Evolutionary conservation across 805 yeast genomes (phyloP), one percentile per base, ranked within the genome.

Genomic region (Ogataea philodendri): DNA sequence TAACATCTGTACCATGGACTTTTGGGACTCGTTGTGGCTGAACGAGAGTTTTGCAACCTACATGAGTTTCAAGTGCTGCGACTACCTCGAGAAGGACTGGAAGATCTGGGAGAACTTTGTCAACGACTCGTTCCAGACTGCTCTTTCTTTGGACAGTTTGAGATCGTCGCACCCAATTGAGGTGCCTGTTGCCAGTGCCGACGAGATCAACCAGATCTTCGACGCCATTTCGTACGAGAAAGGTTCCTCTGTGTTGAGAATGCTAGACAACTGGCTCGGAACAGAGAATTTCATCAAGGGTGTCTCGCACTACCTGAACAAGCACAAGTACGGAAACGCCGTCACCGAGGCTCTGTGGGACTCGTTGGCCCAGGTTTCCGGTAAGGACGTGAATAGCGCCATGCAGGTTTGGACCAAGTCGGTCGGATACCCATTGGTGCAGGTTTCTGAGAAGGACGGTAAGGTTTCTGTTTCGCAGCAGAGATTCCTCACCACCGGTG

Each of bases 11-110:
- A 86, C 95, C 27, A 85, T 85, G 94, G 81, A 84, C 51, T 86
- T 93, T 86, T 85, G 95, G 95, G 88, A 85, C 57, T 90, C 84
- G 46, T 69, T 85, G 48, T 85, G 95, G 95, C 73, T 85, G 45
- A 85, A 85, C 57, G 95, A 85, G 65, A 90, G 93, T 24, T 85
- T 85, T 62, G 95, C 95, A 11, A 86, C 95, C 22, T 85, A 87
- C 81, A 84, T 83, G 63, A 83, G 86, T 1, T 83, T 75, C 72
- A 66, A 71, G 41, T 81, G 90, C 13, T 78, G 81, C 38, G 77
- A 82, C 54, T 66, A 72, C 48, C 72, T 85, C 51, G 79, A 74
- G 58, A 89, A 90, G 19, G 82, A 78, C 42, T 85, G 95, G 94
- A 81, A 84, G 54, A 80, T 82, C 24, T 82, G 84, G 69, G 75